Evolutionary conservation across 2,329 filamentous ascomycete genomes (phyloP), one percentile per base, ranked within the genome.

Genomic region (Clarireedia monteithiana): DNA sequence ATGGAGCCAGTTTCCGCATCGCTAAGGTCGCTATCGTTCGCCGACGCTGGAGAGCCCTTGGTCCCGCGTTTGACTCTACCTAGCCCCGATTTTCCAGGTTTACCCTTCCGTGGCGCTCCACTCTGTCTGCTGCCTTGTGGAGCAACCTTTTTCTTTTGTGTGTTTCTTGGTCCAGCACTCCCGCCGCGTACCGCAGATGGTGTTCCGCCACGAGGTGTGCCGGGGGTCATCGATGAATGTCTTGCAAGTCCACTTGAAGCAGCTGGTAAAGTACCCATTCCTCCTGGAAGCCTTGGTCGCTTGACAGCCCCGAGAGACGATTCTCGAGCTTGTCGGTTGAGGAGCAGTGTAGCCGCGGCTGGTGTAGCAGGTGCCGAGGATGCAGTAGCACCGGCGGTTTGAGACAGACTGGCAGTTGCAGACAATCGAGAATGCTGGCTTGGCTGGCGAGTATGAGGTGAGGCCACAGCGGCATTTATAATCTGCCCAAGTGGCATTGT

Each of bases 21-120:
- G 0, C 82, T 85, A 42, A 85, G 74, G 64, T 86, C 83, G 63
- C 81, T 84, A 58, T 86, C 83, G 50, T 77, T 81, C 5, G 79
- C 81, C 4, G 82, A 83, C 4, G 80, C 81, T 2, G 83, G 81
- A 2, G 82, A 85, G 60, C 81, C 82, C 67, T 83, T 80, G 47
- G 45, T 59, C 71, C 79, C 61, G 23, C 67, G 82, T 70, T 85
- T 85, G 26, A 85, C 77, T 30, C 82, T 78, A 24, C 81, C 83
- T 3, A 85, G 71, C 9, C 77, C 78, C n/a, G 82, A 85, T 64
- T 85, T 85, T 60, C 60, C 63, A 7, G 59, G 60, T 51, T 68
- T 70, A 12, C 53, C 51, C 49, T 66, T 67, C 4, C 67, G 61
- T 50, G 58, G 58, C 34, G 58, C 59, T 24, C 62, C 66, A 56